Percentiles rank a stretch among this genome's conserved stretches.
Conservation (phyloP, 208 protist species). For the Trypanosoma cruzi region DNA sequence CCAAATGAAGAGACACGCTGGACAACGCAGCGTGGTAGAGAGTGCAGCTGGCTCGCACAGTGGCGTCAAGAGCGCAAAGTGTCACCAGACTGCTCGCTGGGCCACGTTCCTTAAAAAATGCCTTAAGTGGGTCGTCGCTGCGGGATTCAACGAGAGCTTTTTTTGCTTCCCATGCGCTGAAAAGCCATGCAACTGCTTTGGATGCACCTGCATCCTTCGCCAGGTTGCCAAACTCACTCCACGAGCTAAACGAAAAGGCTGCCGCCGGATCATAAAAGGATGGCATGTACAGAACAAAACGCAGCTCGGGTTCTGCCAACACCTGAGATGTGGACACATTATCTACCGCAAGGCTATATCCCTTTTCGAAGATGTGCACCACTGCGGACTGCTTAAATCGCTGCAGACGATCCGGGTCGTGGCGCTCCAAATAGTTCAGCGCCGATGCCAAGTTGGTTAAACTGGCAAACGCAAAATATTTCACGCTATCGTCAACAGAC, state of each 20-base stretch:
- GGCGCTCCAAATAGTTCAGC: conserved; percentile 3
- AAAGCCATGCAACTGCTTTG: conserved; percentile 25
- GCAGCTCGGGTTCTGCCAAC: conserved; percentile 10
- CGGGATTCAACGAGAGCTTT: conserved; percentile 28
- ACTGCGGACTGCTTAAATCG: conserved; percentile 13
- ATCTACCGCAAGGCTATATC: conserved; percentile 36
- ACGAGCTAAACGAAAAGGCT: conserved; percentile 21
- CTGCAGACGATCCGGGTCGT: background rate
- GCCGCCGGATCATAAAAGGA: conserved; percentile 31
- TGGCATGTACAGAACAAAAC: conserved; percentile 23
- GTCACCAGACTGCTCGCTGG: conserved; percentile 27
- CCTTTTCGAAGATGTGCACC: conserved; percentile 39
- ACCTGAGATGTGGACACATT: conserved; percentile 16
- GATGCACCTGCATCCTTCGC: conserved; percentile 3
- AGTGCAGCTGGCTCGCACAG: conserved; percentile 11
- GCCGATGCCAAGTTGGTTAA: conserved; percentile 23
- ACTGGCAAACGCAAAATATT: conserved; percentile 28
- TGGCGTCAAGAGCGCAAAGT: conserved; percentile 26
- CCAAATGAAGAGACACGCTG: conserved; percentile 5
- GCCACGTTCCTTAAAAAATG: conserved; percentile 28
- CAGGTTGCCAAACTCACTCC: conserved; percentile 26
- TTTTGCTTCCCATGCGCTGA: conserved; percentile 30
- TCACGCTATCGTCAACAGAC: conserved; percentile 18
- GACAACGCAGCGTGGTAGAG: conserved; percentile 15
- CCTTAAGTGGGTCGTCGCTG: background rate